Conservation (phyloP, 2,329 filamentous ascomycete genomes). For the Fusarium euwallaceae region DNA sequence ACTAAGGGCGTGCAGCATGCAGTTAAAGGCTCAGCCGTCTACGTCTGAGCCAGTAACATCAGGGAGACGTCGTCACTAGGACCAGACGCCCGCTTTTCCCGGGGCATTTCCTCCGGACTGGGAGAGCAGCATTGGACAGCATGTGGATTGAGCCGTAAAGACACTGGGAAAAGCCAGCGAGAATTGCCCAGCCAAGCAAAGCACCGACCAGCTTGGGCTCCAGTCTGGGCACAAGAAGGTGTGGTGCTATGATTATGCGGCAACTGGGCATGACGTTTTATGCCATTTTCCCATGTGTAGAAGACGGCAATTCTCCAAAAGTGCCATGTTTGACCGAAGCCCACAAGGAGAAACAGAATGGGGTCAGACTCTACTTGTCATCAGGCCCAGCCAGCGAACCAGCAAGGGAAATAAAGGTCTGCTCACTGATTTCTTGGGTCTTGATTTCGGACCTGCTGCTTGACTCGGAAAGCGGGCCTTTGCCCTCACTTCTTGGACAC, state of each 20-base stretch:
- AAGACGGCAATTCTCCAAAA: slow-evolving; percentile 37
- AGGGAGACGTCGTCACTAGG: not conserved
- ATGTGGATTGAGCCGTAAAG: slow-evolving; percentile 3
- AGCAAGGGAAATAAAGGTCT: slow-evolving; percentile 21
- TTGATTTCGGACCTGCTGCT: slow-evolving; percentile 5
- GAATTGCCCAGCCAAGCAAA: slow-evolving; percentile 3
- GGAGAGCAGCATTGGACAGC: not conserved
- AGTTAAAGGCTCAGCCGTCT: not conserved
- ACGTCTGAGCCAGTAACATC: not conserved
- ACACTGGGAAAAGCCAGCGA: slow-evolving; percentile 19
- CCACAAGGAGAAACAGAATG: not conserved
- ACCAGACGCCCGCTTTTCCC: slow-evolving; percentile 7
- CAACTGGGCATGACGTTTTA: slow-evolving; percentile 18
- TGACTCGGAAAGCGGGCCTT: slow-evolving; percentile 31
- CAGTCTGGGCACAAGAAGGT: not conserved
- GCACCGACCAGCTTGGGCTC: slow-evolving; percentile 19
- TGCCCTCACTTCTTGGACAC: not conserved
- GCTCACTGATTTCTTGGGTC: slow-evolving; percentile 1
- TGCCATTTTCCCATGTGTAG: slow-evolving; percentile 36
- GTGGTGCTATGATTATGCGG: slow-evolving; percentile 1
- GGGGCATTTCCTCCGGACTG: slow-evolving; percentile 32
- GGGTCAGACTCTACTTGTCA: slow-evolving; percentile 20
- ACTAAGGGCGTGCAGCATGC: slow-evolving; percentile 6
- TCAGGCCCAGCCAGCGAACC: slow-evolving; percentile 10
- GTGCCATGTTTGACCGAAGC: slow-evolving; percentile 35